Percentiles rank a stretch among this genome's conserved stretches.
Evolutionary conservation across 805 yeast species (phyloP).

Genomic region (Candida takata): DNA sequence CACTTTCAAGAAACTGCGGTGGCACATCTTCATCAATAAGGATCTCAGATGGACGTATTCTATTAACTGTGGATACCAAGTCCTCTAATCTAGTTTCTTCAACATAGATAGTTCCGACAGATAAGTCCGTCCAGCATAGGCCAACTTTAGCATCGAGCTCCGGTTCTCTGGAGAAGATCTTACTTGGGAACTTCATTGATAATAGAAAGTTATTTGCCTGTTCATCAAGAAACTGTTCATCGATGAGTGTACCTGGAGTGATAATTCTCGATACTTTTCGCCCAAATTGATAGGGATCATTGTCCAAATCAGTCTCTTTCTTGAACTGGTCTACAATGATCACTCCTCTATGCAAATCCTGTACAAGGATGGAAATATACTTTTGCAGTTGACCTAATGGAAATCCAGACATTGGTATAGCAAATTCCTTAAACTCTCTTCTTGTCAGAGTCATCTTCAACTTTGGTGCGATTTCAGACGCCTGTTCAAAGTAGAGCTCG

Average conservation of each 20-base stretch:
- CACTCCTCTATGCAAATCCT: slow-evolving; percentile 61
- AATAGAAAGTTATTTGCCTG: slow-evolving; percentile 65
- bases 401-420: slow-evolving; percentile 85
- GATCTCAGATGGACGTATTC: slow-evolving; percentile 79
- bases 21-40: slow-evolving; percentile 45
- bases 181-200: slow-evolving; percentile 54
- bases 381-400: slow-evolving; percentile 67
- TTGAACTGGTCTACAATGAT: slow-evolving; percentile 72
- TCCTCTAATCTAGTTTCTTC: slow-evolving; percentile 56
- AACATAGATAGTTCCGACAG: slow-evolving; percentile 71
- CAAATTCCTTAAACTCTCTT: slow-evolving; percentile 36
- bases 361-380: slow-evolving; percentile 67
- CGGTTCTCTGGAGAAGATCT: slow-evolving; percentile 32
- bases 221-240: slow-evolving; percentile 74
- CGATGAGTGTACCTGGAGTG: slow-evolving; percentile 89
- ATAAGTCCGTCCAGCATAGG: slow-evolving; percentile 81
- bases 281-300: slow-evolving; percentile 35
- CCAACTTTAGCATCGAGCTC: slow-evolving; percentile 48
- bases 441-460: slow-evolving; percentile 68
- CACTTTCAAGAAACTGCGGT: slow-evolving; percentile 32
- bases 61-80: slow-evolving; percentile 61
- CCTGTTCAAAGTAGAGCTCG: slow-evolving; percentile 86
- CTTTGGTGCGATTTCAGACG: slow-evolving; percentile 60
- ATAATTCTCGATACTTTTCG: slow-evolving; percentile 74
- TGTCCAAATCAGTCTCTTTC: slow-evolving; percentile 20